Evolutionary conservation across 2,329 filamentous ascomycete genomes (phyloP).

Genomic region (Penicillium vulpinum): DNA sequence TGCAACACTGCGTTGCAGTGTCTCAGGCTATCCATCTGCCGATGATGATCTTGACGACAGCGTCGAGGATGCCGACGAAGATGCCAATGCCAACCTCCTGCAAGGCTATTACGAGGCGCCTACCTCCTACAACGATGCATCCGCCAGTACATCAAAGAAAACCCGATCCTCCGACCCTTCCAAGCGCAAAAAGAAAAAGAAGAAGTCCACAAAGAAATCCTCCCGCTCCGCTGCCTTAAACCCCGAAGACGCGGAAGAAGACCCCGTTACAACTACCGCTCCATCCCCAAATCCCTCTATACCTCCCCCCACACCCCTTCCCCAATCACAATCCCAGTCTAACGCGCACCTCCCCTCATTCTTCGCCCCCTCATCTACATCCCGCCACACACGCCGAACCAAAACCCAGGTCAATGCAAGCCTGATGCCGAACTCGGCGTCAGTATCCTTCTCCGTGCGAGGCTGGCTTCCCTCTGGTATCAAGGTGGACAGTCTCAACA

Average conservation of each 20-base stretch:
- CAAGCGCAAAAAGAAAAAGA: constrained; percentile 39
- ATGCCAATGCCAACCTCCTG: constrained; percentile 42
- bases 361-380: constrained; percentile 19
- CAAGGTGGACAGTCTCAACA: constrained; percentile 61
- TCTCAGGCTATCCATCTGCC: constrained; percentile 62
- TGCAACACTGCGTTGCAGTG: constrained; percentile 76
- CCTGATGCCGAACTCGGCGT: constrained; percentile 76
- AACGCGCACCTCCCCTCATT: constrained; percentile 24
- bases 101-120: constrained; percentile 50
- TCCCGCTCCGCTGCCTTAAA: constrained; percentile 20
- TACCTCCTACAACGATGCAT: constrained; percentile 33
- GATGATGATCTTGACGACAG: constrained; percentile 52
- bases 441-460: constrained; percentile 64
- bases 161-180: constrained; percentile 26
- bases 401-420: constrained; percentile 67
- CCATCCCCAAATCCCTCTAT: constrained; percentile 24
- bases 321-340: constrained; percentile 13
- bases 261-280: constrained; percentile 18
- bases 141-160: constrained; percentile 26
- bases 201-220: constrained; percentile 38
- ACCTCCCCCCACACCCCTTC: constrained; percentile 21
- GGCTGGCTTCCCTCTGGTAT: constrained; percentile 66
- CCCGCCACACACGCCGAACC: constrained; percentile 30
- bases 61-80: constrained; percentile 32
- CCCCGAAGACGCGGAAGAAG: constrained; percentile 18